Evolutionary conservation across 2,329 filamentous ascomycete genomes (phyloP), one percentile per base, ranked within the genome.

Genomic region (Colletotrichum chlorophyti): DNA sequence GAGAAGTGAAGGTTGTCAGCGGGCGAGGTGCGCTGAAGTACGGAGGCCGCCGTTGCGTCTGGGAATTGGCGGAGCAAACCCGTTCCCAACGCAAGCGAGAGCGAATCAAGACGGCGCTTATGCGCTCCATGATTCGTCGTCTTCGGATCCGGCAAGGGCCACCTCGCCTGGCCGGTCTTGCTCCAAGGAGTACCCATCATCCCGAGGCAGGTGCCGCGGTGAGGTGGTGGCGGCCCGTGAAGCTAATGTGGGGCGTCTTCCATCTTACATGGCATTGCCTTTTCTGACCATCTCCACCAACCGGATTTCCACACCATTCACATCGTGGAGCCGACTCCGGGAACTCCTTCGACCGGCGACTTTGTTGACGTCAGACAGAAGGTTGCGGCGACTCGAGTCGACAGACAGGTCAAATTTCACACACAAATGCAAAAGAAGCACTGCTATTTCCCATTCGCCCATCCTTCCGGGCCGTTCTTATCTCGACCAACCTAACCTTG

Each of bases 291-390:
- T n/a, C n/a, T n/a, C n/a, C n/a, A n/a, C n/a, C n/a, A n/a, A n/a
- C n/a, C n/a, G n/a, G n/a, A n/a, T n/a, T n/a, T n/a, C n/a, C n/a
- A n/a, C n/a, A n/a, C n/a, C n/a, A n/a, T n/a, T n/a, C n/a, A n/a
- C n/a, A 43, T 17, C 12, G 12, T 46, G 26, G 19, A 31, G 32
- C 32, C 42, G 41, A n/a, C 38, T 40, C 41, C 49, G 54, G 54
- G 37, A 41, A 27, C 37, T 54, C 14, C 23, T 32, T 38, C 42
- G 42, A 31, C 55, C 31, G 51, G 43, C 26, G 31, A 47, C 50
- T 21, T 34, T 32, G 4, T 54, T 59, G 55, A 55, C 51, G 51
- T 59, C 55, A 59, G 51, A 45, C 43, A 51, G 55, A 55, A 47
- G 55, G 24, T 46, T 54, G 54, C 54, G 50, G 51, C 51, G 51